Evolutionary conservation across 139 green algal species (phyloP).

Genomic region (Limnomonas spitsbergensis): DNA sequence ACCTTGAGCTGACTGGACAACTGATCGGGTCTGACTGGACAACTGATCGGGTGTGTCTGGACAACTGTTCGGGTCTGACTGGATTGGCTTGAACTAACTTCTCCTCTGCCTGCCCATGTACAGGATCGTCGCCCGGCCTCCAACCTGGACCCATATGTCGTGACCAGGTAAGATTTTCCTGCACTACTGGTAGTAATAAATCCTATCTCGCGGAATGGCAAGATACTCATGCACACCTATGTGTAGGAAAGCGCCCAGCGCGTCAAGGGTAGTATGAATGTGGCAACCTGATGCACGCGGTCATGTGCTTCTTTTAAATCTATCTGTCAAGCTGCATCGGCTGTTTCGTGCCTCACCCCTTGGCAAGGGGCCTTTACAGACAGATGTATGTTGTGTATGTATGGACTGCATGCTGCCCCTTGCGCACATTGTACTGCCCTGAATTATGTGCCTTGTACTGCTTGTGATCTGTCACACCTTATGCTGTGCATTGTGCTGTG

Average conservation of each 20-base stretch:
- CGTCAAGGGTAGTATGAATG: too few species aligned
- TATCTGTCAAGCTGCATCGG: too few species aligned
- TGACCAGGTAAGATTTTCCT: slow-evolving; percentile 34
- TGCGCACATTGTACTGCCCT: background rate
- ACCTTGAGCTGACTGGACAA: background rate
- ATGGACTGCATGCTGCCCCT: background rate
- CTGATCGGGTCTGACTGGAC: background rate
- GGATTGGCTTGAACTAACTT: slow-evolving; percentile 56
- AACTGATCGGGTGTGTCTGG: background rate
- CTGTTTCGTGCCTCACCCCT: too few species aligned
- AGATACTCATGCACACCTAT: too few species aligned
- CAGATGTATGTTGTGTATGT: too few species aligned
- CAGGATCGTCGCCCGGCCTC: slow-evolving; percentile 88
- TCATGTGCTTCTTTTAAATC: too few species aligned
- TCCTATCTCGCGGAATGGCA: too few species aligned
- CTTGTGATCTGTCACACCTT: too few species aligned
- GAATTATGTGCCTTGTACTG: background rate
- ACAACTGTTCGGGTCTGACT: background rate
- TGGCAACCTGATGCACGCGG: too few species aligned
- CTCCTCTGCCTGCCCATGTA: slow-evolving; percentile 62
- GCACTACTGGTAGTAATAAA: background rate
- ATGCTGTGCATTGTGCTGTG: too few species aligned
- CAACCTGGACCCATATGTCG: slow-evolving; percentile 92
- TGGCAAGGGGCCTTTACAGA: too few species aligned
- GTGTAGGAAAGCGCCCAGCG: too few species aligned